Evolutionary conservation across 345 rosid genomes (phyloP), one percentile per base, ranked within the genome.

Genomic region (Lepidium aucheri): DNA sequence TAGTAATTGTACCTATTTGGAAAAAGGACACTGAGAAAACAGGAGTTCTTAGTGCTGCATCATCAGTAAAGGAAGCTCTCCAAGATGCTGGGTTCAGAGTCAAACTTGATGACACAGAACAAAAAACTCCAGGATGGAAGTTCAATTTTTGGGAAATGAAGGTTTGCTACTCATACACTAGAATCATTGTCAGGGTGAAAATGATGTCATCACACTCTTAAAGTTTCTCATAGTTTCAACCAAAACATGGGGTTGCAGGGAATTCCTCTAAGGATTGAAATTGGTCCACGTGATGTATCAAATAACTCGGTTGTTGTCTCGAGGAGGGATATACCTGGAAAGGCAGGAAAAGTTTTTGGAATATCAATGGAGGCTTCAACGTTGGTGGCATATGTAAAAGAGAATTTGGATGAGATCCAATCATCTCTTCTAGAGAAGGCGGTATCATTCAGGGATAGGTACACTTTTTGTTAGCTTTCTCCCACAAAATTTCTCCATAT

Each of bases 81-180:
- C 85, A 83, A 36, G 63, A 68, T 33, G 84, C 88, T 32, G 92
- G 96, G 24, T 53, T 88, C 51, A 86, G 74, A 82, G 95, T 94
- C 68, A 90, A 90, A 77, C 89, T 94, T 10, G 97, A 88, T 74
- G 96, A 86, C 62, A 74, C 85, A n/a, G 95, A 90, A 12, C 95
- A 86, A 59, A 77, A 79, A 71, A 88, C 94, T 32, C 88, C 91
- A 3, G 96, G 97, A 15, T 94, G 99, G 97, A 94, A 90, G 78
- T 84, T 88, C 85, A 88, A 90, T 77, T 88, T 90, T 79, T 88
- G 99, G 97, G 97, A 85, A 77, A 86, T 94, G 97, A 94, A 90
- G 92, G 97, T 90, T 63, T 8, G 30, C 54, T 12, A 45, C 17
- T 60, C 52, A 62, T 30, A 53, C 11, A 45, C 13, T 22, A 20